Evolutionary conservation across 768 basidiomycete species (phyloP), one percentile per base, ranked within the genome.

Genomic region (Symmetrospora coprosmae): DNA sequence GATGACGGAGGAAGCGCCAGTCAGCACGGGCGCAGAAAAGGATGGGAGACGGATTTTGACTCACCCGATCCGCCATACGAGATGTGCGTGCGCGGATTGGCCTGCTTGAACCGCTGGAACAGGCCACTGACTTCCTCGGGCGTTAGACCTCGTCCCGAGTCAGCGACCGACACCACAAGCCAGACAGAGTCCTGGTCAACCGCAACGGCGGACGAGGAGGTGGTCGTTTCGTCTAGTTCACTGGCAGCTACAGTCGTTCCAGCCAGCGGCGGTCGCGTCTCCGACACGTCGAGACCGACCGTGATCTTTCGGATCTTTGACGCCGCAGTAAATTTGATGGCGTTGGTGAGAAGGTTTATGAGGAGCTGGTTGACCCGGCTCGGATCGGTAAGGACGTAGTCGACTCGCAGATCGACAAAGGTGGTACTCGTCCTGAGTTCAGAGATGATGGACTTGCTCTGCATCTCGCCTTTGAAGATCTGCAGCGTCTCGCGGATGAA

Each of bases 61-160:
- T n/a, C n/a, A n/a, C n/a, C n/a, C 19, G 25, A 23, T 25, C 62
- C 62, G 19, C 61, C 61, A 31, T 61, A 63, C 33, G 52, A 53
- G 4, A 53, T 53, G 27, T 63, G 53, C 2, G 62, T 63, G 14
- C 48, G 59, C 4, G 62, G 55, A 30, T 47, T 56, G 1, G 62
- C 62, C 47, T 63, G 62, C 5, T 41, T 17, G 52, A 63, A 63
- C 14, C 62, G 62, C 38, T 63, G 58, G 47, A 63, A 63, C 5
- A 63, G 46, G 23, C 35, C n/a, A 17, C 55, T 55, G 21, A 47
- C 46, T 46, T 63, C 62, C 17, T 48, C 62, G 35, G 31, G 30
- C 13, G 53, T 63, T 6, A 63, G 28, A 17, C 62, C 62, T 2
- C 40, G 33, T 8, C 62, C 62, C 11, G 58, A 23, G 38, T 63